These are phyloP conservation scores for Chlorella variabilis DNA, from an alignment of 163 green algal genomes.

Conservation along the genomic window DNA sequence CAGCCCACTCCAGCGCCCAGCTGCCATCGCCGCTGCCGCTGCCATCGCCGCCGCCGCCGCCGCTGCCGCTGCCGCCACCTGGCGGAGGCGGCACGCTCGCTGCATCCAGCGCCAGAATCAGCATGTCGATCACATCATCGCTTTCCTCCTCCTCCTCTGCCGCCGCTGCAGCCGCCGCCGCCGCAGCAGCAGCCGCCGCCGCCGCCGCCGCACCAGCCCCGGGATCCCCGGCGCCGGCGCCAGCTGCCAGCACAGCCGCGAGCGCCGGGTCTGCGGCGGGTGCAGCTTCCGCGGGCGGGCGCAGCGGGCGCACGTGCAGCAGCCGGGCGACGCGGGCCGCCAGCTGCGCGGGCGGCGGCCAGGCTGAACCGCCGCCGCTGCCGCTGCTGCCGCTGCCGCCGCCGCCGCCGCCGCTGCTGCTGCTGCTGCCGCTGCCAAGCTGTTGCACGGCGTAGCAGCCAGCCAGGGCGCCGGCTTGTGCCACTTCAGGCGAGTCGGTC, in stretches of 20 bases:
- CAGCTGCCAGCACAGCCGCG: background rate
- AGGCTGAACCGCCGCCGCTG: background rate
- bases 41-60: background rate
- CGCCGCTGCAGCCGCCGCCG: background rate
- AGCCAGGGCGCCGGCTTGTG: background rate
- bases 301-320: background rate
- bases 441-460: conserved; percentile 29
- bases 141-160: background rate
- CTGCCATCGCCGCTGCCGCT: background rate
- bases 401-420: background rate
- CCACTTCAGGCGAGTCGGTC: background rate
- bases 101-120: conserved; percentile 30
- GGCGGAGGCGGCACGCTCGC: background rate
- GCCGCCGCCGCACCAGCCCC: background rate
- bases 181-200: background rate
- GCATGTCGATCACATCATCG: conserved; percentile 23
- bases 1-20: conserved; percentile 27
- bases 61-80: too few relatives aligned
- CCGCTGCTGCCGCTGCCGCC: background rate
- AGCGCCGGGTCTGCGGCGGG: conserved; percentile 1
- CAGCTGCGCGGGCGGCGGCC: background rate
- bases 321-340: background rate
- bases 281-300: background rate
- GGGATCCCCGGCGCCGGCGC: background rate
- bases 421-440: background rate